Percentiles rank a stretch among this genome's conserved stretches.
Conservation (phyloP, 176 grass and related monocot genomes). For the Triticum urartu region DNA sequence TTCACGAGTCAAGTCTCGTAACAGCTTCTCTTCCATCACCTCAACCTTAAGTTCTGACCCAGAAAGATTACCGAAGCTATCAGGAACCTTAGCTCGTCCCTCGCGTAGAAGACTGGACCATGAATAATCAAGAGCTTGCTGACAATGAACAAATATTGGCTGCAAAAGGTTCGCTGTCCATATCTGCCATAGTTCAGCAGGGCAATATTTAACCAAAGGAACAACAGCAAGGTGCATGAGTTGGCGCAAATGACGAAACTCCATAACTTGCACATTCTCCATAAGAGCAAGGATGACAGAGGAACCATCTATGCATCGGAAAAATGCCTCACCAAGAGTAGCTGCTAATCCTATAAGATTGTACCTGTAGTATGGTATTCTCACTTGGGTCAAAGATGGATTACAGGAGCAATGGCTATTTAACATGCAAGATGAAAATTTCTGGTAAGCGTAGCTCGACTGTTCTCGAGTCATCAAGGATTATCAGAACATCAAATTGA, state of each 20-base stretch:
- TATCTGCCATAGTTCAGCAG: slow-evolving; percentile 57
- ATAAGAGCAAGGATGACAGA: slow-evolving; percentile 66
- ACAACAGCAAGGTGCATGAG: slow-evolving; percentile 89
- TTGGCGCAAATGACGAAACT: slow-evolving; percentile 89
- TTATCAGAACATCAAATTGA: slow-evolving; percentile 1
- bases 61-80: slow-evolving; percentile 83
- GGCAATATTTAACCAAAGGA: slow-evolving; percentile 86
- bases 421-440: slow-evolving; percentile 16
- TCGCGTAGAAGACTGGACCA: slow-evolving; percentile 86
- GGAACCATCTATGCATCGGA: slow-evolving; percentile 57
- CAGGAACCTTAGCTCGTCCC: slow-evolving; percentile 80
- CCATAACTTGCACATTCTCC: slow-evolving; percentile 91
- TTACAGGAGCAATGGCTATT: slow-evolving; percentile 18
- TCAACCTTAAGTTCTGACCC: slow-evolving; percentile 94
- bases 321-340: slow-evolving; percentile 85
- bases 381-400: slow-evolving; percentile 13
- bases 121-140: slow-evolving; percentile 86
- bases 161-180: slow-evolving; percentile 74
- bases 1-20: slow-evolving; percentile 95
- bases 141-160: slow-evolving; percentile 79
- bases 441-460: slow-evolving; percentile 4
- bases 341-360: slow-evolving; percentile 86
- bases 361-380: slow-evolving; percentile 64
- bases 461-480: not conserved
- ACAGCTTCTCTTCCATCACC: slow-evolving; percentile 96